Base-by-base conservation (phyloP, 768 basidiomycete species). In the Hericium coralloides region DNA sequence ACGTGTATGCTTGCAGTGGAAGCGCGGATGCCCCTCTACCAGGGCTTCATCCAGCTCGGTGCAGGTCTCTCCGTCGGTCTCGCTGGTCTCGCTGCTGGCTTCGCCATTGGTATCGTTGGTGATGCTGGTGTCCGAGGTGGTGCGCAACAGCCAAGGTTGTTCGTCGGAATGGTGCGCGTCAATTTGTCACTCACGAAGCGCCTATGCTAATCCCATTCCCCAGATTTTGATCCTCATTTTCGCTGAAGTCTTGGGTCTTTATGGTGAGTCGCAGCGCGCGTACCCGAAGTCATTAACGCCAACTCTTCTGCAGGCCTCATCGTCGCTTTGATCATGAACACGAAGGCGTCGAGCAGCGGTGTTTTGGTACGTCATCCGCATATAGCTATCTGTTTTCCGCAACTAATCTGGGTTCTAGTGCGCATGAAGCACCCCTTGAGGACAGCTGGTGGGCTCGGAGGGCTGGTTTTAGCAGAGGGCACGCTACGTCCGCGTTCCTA, bases 81-180 rank as follows among this genome's bases (percentile, higher is more conserved):
- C 52, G 91, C 95, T 47, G 95, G 95, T 80, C 82, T 99, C 39
- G 91, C 94, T 51, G 95, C 95, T 59, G 97, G 97, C 53, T 95
- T 98, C 63, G 97, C 97, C 60, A 87, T 99, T 67, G 97, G 97
- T 58, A 98, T 98, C 68, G 97, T 98, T 57, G 97, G 97, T 69
- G 97, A 99, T 69, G 95, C 95, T 60, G 95, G 97, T 80, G 97
- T 98, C 37, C 80, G 97, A 48, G 97, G 95, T 58, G 95, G 95
- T 55, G 97, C 95, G 49, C 95, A 98, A 72, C 95, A 98, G 75
- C 92, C 93, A 53, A 77, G 91, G 66, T 77, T 97, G 64, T 95
- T 88, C 73, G 93, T 97, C 66, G 90, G 92, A 68, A 98, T 95
- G 94, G 89, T 87, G 23, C 49, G 49, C 26, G 31, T 9, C 31